A percentile compares a stretch with the other conserved stretches of the same genome.
phyloP scores from a whole-genome alignment of 176 grass and related monocot genomes.

The Rhipidocladum racemiflorum region DNA sequence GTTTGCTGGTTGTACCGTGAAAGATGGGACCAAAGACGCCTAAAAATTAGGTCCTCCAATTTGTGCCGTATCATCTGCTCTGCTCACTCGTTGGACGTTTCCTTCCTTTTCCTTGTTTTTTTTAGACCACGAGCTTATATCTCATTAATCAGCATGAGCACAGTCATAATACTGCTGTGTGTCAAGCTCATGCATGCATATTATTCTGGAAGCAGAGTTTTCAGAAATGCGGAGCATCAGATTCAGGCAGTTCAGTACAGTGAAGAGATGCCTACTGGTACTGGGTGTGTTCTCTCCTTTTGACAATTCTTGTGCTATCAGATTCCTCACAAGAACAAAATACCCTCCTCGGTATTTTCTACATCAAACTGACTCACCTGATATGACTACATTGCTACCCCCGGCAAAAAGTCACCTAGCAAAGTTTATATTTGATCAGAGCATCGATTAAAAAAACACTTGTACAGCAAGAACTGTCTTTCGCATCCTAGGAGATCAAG shows the following conservation, averaged over 20 bases:
- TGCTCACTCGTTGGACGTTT: no score
- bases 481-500: neutral
- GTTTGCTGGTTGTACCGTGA: no score
- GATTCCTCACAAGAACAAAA: neutral
- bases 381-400: neutral
- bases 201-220: neutral
- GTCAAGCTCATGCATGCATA: no score
- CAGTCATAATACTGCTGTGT: no score
- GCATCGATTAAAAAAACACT: neutral
- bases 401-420: neutral
- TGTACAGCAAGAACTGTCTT: neutral
- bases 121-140: no score
- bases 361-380: neutral
- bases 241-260: neutral
- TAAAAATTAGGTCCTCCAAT: no score
- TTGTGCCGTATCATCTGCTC: no score
- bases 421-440: neutral
- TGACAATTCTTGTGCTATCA: neutral
- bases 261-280: neutral
- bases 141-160: no score
- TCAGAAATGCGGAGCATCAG: neutral
- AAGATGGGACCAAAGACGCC: no score
- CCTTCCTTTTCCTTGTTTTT: no score
- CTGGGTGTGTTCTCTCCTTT: neutral
- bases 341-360: neutral